Percentiles rank a stretch among this genome's conserved stretches.
Conservation (phyloP, 306 rosid species). For the Heteromeles arbutifolia region DNA sequence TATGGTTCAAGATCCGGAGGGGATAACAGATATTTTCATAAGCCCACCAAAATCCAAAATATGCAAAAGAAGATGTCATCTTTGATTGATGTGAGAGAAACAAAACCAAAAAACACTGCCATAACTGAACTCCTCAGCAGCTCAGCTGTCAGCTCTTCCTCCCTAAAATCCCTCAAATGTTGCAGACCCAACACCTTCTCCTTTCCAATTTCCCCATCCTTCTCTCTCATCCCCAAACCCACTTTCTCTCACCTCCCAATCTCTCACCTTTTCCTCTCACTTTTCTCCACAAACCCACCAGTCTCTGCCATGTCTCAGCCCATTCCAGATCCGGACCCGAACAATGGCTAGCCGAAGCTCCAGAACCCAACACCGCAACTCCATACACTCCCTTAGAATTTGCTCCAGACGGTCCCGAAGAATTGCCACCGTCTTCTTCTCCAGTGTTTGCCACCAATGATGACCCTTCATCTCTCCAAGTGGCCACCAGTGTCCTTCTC, state of each 20-base stretch:
- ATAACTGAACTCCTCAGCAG: not conserved
- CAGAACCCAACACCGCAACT: conserved; percentile 21
- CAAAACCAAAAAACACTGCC: not conserved
- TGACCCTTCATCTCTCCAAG: conserved; percentile 71
- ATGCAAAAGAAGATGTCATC: not conserved
- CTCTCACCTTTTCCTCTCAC: conserved; percentile 19
- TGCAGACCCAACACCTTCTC: conserved; percentile 43
- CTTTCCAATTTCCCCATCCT: conserved; percentile 24
- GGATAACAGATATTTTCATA: conserved; percentile 8
- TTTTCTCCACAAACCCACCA: conserved; percentile 34
- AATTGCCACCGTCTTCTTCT: conserved; percentile 46
- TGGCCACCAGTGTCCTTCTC: conserved; percentile 84
- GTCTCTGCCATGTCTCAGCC: conserved; percentile 28
- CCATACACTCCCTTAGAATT: not conserved
- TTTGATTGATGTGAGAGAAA: not conserved
- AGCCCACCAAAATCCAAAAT: not conserved
- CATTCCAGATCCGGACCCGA: conserved; percentile 22
- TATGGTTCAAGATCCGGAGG: not conserved
- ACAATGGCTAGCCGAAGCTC: conserved; percentile 39
- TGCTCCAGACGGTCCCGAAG: conserved; percentile 56
- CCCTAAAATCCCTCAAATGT: conserved; percentile 31
- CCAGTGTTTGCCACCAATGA: conserved; percentile 65
- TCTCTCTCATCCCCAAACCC: conserved; percentile 11
- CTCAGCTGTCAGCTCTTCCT: not conserved
- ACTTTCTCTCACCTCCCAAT: conserved; percentile 17